phyloP scores from a whole-genome alignment of 805 yeast species.

The Monosporozyma aquatica region DNA sequence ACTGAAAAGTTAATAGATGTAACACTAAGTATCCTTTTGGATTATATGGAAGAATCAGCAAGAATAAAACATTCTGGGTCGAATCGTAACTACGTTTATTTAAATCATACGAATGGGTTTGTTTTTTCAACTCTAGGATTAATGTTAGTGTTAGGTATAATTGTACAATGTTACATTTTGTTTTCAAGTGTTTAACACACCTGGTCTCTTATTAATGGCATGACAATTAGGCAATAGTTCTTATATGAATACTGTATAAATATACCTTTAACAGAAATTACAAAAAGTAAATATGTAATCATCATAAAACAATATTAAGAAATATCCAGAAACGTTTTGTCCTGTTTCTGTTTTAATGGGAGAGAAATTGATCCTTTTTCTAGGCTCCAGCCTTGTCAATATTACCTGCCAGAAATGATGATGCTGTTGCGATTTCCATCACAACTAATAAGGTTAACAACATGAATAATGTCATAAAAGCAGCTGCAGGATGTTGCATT shows the following conservation, averaged over 20 bases:
- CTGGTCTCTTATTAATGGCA: not conserved
- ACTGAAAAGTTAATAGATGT: not conserved
- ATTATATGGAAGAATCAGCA: not conserved
- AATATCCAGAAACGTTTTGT: not conserved
- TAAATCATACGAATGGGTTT: not conserved
- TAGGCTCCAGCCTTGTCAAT: not conserved
- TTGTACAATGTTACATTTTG: not conserved
- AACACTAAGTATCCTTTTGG: not conserved
- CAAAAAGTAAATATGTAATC: not conserved
- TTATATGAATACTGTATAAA: not conserved
- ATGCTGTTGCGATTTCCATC: not conserved
- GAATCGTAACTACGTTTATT: not conserved
- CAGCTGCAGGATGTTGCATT: not conserved
- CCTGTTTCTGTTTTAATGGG: not conserved
- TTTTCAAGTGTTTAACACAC: not conserved
- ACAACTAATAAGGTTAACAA: not conserved
- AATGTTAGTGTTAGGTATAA: not conserved
- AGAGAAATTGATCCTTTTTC: not conserved
- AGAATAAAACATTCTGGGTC: not conserved
- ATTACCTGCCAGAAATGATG: not conserved
- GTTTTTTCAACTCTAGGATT: not conserved
- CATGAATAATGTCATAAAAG: not conserved
- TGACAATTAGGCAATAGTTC: not conserved
- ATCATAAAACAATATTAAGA: not conserved
- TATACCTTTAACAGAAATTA: not conserved